Evolutionary conservation across 1,284 basidiomycete genomes (phyloP), one percentile per base, ranked within the genome.

Genomic region (Cryptococcus sp.): DNA sequence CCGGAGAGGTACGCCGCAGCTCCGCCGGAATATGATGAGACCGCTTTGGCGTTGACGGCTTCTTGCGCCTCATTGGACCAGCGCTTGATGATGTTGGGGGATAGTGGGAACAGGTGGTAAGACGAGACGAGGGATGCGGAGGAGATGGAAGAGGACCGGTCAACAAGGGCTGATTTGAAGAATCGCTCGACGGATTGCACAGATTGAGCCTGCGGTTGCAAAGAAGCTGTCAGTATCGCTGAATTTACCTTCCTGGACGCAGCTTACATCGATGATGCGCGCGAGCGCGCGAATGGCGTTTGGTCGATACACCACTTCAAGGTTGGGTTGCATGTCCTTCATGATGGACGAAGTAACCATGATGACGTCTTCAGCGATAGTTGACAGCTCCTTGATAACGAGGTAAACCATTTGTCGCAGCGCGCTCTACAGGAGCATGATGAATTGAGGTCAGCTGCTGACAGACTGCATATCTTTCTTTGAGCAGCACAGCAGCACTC

Each of bases 271-370:
- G 70, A 98, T 96, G 76, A 99, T 95, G 59, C 93, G 85, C 79
- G 93, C 94, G 17, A 99, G 84, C 5, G 95, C 93, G 69, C 96
- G 88, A 67, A 99, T 99, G 35, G 96, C 91, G 78, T 99, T 99
- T 42, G 96, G 92, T 59, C 96, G 85, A 81, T 99, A 99, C 67
- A 99, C 93, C 72, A 98, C 95, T 78, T 99, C 96, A 52, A 93
- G 89, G 77, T 98, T 98, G 52, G 94, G 91, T 76, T 99, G 95
- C 92, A 99, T 99, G 76, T 99, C 95, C 83, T 99, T 99, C 94
- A 98, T 98, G 79, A 99, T 99, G 74, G 93, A 97, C 73, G 91
- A 93, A 6, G 96, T 99, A 68, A 98, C 94, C 93, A 99, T 99
- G 73, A 99, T 97, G 41, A 98, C 92, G 83, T 99, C 96, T 79